A percentile compares a stretch with the other conserved stretches of the same genome.
phyloP scores from a whole-genome alignment of 2,329 filamentous ascomycete genomes.

The Fusarium globosum region DNA sequence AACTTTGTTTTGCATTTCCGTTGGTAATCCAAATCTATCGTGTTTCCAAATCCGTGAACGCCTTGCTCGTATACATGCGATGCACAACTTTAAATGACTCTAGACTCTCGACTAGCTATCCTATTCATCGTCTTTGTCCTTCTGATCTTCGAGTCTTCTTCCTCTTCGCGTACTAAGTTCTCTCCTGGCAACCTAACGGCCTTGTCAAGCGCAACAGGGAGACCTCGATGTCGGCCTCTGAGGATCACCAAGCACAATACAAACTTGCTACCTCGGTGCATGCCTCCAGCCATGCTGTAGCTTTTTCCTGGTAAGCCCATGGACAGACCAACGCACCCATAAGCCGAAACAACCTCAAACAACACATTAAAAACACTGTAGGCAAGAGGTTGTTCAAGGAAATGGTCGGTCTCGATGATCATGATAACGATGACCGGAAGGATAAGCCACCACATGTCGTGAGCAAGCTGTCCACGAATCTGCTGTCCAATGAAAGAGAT shows the following conservation, averaged over 20 bases:
- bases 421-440: conserved; percentile 69
- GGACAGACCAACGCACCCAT: conserved; percentile 71
- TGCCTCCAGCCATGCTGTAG: conserved; percentile 66
- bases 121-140: conserved; percentile 44
- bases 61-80: conserved; percentile 13
- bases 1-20: conserved; percentile 10
- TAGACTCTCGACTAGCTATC: conserved; percentile 42
- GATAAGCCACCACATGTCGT: conserved; percentile 75
- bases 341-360: conserved; percentile 68
- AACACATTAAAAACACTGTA: conserved; percentile 71
- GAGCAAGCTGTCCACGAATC: conserved; percentile 71
- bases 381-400: conserved; percentile 60
- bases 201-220: conserved; percentile 67
- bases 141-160: conserved; percentile 46
- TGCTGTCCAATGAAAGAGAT: conserved; percentile 65
- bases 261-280: conserved; percentile 67
- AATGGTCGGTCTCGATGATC: conserved; percentile 68
- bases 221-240: conserved; percentile 65
- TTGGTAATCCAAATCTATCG: conserved; percentile 9
- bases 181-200: conserved; percentile 59
- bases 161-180: conserved; percentile 46
- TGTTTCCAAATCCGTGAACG: conserved; percentile 25
- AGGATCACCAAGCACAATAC: conserved; percentile 68
- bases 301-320: conserved; percentile 64
- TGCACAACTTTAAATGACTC: conserved; percentile 11